Evolutionary conservation across 805 yeast species (phyloP), one percentile per base, ranked within the genome.

Genomic region (Zygoascus biomembranicola): DNA sequence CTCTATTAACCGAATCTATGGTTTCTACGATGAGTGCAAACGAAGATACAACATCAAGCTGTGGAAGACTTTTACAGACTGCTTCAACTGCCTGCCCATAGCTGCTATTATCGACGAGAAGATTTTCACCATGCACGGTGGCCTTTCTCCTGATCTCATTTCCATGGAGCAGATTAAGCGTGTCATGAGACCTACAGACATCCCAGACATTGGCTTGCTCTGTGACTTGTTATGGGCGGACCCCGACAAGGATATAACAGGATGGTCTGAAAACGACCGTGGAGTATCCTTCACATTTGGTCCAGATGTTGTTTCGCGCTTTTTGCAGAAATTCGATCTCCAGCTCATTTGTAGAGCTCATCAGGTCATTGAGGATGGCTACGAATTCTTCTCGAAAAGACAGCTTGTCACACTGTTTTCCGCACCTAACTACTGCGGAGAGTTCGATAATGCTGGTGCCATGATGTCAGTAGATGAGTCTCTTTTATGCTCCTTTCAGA

Each of bases 61-160:
- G 8, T 48, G 51, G 51, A 48, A 48, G 32, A 48, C 51, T 2
- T 48, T 48, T 31, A 48, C 51, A 16, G 51, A 39, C 51, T 48
- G 51, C 23, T 48, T 48, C 51, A 48, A 89, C 66, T 85, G 95
- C 0, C 72, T 89, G 56, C 96, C 97, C 11, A 81, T 89, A 52
- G 92, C 96, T 2, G 95, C 96, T 5, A 81, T 86, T 31, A 92
- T 89, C 43, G 94, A 92, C 1, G 88, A 89, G 45, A 89, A 86
- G 67, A 90, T 89, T 42, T 90, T 89, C 63, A 83, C 88, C 65
- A 87, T 83, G 50, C 89, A 83, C 66, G 89, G 89, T 5, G 89
- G 89, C 0, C 71, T 83, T 47, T 78, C 84, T 23, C 89, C 89
- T 0, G 85, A 80, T 20, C 72, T 83, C 52, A 79, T 78, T 56